Percentiles rank a stretch among this genome's conserved stretches.
Conservation (phyloP, 495 filamentous ascomycete genomes). For the Penicillium turbatum region DNA sequence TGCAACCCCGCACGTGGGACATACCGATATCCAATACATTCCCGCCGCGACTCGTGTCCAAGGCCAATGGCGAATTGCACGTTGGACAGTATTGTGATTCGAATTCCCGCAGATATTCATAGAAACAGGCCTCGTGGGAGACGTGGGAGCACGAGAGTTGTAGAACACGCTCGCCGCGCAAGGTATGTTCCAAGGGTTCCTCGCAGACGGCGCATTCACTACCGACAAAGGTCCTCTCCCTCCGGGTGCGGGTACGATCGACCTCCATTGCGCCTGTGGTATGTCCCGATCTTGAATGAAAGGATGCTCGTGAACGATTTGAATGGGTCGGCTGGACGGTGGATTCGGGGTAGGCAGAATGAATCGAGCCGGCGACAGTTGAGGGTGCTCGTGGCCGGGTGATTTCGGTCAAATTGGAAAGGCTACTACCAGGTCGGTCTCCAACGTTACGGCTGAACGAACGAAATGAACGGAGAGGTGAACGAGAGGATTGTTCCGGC, state of each 20-base stretch:
- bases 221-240: constrained; percentile 93
- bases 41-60: constrained; percentile 93
- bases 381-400: constrained; percentile 30
- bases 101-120: constrained; percentile 94
- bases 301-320: constrained; percentile 41
- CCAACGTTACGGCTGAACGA: constrained; percentile 21
- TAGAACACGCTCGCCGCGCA: constrained; percentile 90
- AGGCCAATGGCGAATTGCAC: constrained; percentile 85
- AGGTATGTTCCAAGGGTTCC: constrained; percentile 92
- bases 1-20: constrained; percentile 15
- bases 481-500: constrained; percentile 36
- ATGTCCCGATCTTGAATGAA: constrained; percentile 47
- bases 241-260: constrained; percentile 73
- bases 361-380: constrained; percentile 18
- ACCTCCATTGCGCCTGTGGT: constrained; percentile 74
- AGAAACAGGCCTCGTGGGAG: constrained; percentile 97
- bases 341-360: constrained; percentile 20
- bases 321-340: constrained; percentile 19
- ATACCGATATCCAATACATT: constrained; percentile 93
- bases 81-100: constrained; percentile 94
- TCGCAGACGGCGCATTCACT: constrained; percentile 95
- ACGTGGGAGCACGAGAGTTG: constrained; percentile 97
- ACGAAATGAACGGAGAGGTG: constrained; percentile 34
- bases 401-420: constrained; percentile 27
- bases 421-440: constrained; percentile 31